phyloP scores from a whole-genome alignment of 805 yeast genomes.

The Candida lessepsii region DNA sequence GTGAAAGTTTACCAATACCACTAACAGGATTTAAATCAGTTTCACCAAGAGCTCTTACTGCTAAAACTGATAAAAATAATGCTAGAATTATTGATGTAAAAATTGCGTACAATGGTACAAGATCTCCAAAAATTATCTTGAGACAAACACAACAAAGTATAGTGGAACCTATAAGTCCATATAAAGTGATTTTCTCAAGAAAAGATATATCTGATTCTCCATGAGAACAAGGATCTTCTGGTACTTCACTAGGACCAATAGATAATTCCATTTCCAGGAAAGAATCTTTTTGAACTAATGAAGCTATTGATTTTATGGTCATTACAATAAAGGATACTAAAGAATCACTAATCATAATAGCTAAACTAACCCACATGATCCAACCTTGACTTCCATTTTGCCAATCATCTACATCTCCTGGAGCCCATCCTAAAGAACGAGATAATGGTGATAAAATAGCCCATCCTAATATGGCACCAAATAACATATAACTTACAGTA shows the following conservation, averaged over 20 bases:
- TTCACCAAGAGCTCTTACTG: slow-evolving; percentile 93
- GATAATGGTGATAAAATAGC: slow-evolving; percentile 83
- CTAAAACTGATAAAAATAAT: slow-evolving; percentile 74
- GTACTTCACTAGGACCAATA: not conserved
- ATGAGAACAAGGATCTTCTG: slow-evolving; percentile 4
- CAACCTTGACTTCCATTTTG: slow-evolving; percentile 93
- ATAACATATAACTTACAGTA: slow-evolving; percentile 85
- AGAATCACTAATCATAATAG: slow-evolving; percentile 93
- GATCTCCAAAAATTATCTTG: slow-evolving; percentile 63
- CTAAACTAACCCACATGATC: slow-evolving; percentile 91
- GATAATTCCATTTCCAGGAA: not conserved
- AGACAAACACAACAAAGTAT: slow-evolving; percentile 66
- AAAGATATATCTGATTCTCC: not conserved
- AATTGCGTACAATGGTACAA: slow-evolving; percentile 71
- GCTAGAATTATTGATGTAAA: slow-evolving; percentile 72
- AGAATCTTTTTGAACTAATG: not conserved
- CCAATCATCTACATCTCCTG: slow-evolving; percentile 91
- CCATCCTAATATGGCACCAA: slow-evolving; percentile 93
- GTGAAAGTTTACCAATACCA: slow-evolving; percentile 94
- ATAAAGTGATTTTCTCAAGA: slow-evolving; percentile 35
- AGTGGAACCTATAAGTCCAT: slow-evolving; percentile 67
- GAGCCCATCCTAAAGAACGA: slow-evolving; percentile 74
- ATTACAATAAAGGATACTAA: slow-evolving; percentile 74
- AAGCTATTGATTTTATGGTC: slow-evolving; percentile 40
- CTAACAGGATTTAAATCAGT: slow-evolving; percentile 96